A percentile compares a stretch with the other conserved stretches of the same genome.
Evolutionary conservation across 2,329 filamentous ascomycete species (phyloP).

Genomic region (Pseudogymnoascus sp.): DNA sequence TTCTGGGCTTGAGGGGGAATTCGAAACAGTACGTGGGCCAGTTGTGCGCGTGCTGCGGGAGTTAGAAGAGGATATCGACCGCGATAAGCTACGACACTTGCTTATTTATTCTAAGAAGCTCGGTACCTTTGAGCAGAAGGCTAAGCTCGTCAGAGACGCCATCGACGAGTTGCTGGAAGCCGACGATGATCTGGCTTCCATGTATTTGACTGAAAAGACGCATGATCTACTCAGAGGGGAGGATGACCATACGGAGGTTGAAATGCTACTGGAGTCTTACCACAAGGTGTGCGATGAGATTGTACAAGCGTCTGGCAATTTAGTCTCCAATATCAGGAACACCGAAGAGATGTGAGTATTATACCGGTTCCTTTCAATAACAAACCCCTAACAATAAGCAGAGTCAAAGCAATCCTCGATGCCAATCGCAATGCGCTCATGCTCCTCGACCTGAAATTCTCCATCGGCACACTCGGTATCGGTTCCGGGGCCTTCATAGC

Average conservation of each 20-base stretch:
- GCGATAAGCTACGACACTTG: constrained; percentile 83
- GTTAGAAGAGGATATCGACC: constrained; percentile 91
- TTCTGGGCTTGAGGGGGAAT: constrained; percentile 83
- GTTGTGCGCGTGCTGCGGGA: constrained; percentile 83
- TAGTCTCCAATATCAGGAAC: constrained; percentile 91
- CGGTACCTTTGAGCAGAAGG: constrained; percentile 96
- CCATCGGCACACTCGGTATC: constrained; percentile 87
- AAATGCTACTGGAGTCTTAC: constrained; percentile 94
- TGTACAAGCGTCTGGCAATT: constrained; percentile 85
- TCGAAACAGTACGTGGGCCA: constrained; percentile 86
- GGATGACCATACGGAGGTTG: constrained; percentile 90
- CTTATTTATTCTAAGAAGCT: constrained; percentile 93
- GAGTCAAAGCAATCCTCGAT: constrained; percentile 92
- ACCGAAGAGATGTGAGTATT: constrained; percentile 87
- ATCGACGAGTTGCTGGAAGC: constrained; percentile 93
- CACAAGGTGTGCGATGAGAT: constrained; percentile 98
- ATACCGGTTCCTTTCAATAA: not conserved
- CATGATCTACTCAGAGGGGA: constrained; percentile 64
- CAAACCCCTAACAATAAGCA: constrained; percentile 31
- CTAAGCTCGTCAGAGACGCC: constrained; percentile 83
- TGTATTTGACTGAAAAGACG: constrained; percentile 91
- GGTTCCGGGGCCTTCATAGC: constrained; percentile 92
- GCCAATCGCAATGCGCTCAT: constrained; percentile 97
- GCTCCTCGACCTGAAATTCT: constrained; percentile 94
- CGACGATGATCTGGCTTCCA: constrained; percentile 86